These are phyloP conservation scores for Ricinus communis DNA, from an alignment of 345 rosid genomes.

Conservation along the genomic window DNA sequence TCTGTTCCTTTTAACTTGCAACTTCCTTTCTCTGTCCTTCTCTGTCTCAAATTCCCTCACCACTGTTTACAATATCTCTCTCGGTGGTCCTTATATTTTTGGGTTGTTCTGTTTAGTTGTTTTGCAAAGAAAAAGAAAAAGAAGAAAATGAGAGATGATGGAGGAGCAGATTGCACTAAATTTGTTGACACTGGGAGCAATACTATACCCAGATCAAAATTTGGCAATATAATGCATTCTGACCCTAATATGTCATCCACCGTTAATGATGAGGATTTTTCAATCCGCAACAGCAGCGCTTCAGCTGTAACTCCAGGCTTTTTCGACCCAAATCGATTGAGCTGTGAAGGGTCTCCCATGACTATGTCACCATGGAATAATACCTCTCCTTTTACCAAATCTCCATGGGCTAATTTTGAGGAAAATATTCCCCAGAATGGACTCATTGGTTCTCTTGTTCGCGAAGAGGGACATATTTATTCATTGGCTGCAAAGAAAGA, in stretches of 20 bases:
- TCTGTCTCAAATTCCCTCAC: background rate
- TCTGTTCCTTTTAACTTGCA: background rate
- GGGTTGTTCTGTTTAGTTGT: background rate
- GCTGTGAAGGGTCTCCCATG: constrained; percentile 91
- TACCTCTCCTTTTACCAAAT: constrained; percentile 46
- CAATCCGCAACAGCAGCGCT: constrained; percentile 68
- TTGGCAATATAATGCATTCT: constrained; percentile 33
- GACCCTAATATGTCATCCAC: constrained; percentile 49
- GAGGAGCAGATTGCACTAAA: constrained; percentile 23
- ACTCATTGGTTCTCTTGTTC: constrained; percentile 80
- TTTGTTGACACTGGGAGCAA: constrained; percentile 24
- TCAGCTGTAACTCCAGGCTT: constrained; percentile 48
- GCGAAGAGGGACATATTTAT: constrained; percentile 95
- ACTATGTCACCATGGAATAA: constrained; percentile 98
- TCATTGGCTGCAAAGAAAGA: constrained; percentile 82
- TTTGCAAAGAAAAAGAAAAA: background rate
- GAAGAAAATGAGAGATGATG: constrained; percentile 20
- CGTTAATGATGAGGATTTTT: constrained; percentile 43
- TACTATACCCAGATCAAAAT: constrained; percentile 34
- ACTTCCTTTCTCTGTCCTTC: background rate
- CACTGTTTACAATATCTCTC: background rate
- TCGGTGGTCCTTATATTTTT: no score
- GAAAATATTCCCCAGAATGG: constrained; percentile 52
- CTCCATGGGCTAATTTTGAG: constrained; percentile 47
- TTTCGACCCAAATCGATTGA: constrained; percentile 55